phyloP scores from a whole-genome alignment of 148 eudicot genomes.

The Limonium bicolor region DNA sequence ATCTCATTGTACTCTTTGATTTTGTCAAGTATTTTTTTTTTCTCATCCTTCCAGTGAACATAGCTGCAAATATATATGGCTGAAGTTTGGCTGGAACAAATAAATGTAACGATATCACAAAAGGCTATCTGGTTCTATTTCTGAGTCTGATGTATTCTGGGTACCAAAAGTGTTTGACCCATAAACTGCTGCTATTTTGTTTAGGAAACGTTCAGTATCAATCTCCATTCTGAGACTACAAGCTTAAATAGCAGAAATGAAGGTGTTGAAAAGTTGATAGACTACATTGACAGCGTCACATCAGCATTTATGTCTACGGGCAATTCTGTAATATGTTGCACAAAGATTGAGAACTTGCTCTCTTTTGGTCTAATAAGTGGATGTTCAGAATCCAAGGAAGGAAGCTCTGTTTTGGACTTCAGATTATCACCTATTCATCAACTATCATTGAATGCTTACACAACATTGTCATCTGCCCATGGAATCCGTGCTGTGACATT shows the following conservation, averaged over 20 bases:
- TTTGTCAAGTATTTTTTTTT: no score
- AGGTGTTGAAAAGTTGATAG: conserved; percentile 14
- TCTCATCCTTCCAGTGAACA: no score
- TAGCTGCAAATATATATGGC: no score
- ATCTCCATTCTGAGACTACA: background rate
- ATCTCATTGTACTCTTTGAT: no score
- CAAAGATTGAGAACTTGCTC: conserved; percentile 45
- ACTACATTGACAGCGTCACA: conserved; percentile 21
- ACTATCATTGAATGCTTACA: conserved; percentile 43
- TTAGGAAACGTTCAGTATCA: conserved; percentile 22
- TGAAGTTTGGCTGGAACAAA: no score
- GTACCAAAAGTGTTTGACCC: no score
- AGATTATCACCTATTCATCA: conserved; percentile 42
- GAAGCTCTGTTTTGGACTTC: conserved; percentile 4
- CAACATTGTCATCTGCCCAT: conserved; percentile 36
- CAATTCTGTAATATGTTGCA: conserved; percentile 34
- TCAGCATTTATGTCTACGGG: conserved; percentile 25
- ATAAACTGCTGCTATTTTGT: no score
- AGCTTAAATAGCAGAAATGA: conserved; percentile 7
- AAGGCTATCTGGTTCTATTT: no score
- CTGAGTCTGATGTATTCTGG: no score
- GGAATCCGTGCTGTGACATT: conserved; percentile 22
- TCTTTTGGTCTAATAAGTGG: conserved; percentile 8
- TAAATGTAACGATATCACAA: no score
- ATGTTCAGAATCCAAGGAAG: conserved; percentile 7